Evolutionary conservation across 192 early-diverging fungal species (phyloP), one percentile per base, ranked within the genome.

Genomic region (Coemansia umbellata): DNA sequence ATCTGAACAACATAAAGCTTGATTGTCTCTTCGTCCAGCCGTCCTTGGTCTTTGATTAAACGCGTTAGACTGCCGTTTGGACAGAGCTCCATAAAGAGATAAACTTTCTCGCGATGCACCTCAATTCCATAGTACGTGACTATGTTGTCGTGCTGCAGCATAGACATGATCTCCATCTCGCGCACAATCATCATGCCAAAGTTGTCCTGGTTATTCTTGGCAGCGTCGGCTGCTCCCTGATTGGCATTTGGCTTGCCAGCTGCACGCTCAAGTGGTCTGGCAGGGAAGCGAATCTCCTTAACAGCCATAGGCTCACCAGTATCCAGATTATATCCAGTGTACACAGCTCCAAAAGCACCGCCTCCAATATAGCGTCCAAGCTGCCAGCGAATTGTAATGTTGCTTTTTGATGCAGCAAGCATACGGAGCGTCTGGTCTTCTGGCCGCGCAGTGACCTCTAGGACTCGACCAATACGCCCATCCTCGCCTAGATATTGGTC

Each of bases 11-110:
- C 84, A 76, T 87, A 92, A 9, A 80, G 74, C 54, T 82, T 80
- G 24, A 86, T 79, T 26, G 84, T 79, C 27, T 72, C 50, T 50
- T 95, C 93, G 64, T 91, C 85, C 31, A 92, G 81, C 32, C 86
- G 79, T 15, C 89, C 90, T 54, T 91, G 85, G 47, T 93, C 89
- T 11, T 57, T 55, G 23, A 95, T 63, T 21, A 91, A 50, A 37
- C 80, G 74, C 1, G 84, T 81, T 41, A 95, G 59, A 56, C 85
- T 85, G 26, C 89, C 89, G 27, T 84, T 81, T 36, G 85, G 79
- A 61, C 90, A 93, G 53, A 90, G 87, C 69, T 95, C 93, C 93
- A 95, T 95, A 66, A 95, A 95, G 40, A 91, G 78, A 39, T 85
- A 87, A 8, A 92, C 86, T 63, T 85, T 89, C 48, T 95, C 91